phyloP scores from a whole-genome alignment of 306 rosid genomes.

The Gastrolobium villosum region DNA sequence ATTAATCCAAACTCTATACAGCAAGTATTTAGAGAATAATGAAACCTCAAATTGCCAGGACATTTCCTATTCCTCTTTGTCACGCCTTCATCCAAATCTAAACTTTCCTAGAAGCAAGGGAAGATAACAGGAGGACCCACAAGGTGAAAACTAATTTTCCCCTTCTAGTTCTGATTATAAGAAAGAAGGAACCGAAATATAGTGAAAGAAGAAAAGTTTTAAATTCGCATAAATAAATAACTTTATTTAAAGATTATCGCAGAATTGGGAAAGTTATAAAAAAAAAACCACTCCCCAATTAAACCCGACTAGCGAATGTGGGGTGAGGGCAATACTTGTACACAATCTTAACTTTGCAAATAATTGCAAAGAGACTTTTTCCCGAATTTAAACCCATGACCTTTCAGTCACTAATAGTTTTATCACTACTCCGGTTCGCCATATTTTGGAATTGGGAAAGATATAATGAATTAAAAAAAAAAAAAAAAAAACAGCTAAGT shows the following conservation, averaged over 20 bases:
- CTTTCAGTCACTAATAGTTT: no score
- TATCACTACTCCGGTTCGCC: no score
- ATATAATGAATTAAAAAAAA: not conserved
- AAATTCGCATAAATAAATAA: not conserved
- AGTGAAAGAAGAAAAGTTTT: not conserved
- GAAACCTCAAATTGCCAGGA: conserved; percentile 24
- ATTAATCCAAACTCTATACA: conserved; percentile 8
- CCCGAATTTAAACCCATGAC: no score
- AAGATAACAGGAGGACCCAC: not conserved
- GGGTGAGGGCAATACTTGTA: no score
- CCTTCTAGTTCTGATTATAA: not conserved
- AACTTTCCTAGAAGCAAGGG: not conserved
- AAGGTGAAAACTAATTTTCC: not conserved
- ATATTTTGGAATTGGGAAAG: not conserved
- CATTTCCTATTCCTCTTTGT: not conserved
- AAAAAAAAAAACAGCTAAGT: not conserved
- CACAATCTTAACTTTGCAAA: no score
- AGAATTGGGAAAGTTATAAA: not conserved
- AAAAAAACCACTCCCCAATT: not conserved
- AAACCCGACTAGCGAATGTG: no score
- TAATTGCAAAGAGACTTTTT: no score
- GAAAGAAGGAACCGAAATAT: not conserved
- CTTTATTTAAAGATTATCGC: not conserved
- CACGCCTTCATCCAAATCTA: conserved; percentile 9
- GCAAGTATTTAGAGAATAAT: not conserved